These are phyloP conservation scores for Geotrichum citri-aurantii DNA, from an alignment of 1,139 yeast genomes.

Conservation along the genomic window DNA sequence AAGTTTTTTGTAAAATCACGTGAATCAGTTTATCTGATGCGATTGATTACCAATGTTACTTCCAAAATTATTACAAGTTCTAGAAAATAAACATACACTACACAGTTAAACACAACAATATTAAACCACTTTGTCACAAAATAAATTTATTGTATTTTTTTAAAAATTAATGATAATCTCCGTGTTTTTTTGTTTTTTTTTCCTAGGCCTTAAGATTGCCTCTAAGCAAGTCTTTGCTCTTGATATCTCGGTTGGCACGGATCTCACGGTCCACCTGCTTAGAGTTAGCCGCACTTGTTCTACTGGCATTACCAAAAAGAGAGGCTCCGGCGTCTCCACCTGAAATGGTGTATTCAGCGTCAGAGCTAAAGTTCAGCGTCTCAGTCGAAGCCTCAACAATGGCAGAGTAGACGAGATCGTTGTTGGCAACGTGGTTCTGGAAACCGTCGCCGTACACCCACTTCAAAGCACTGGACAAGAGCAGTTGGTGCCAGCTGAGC, in stretches of 20 bases:
- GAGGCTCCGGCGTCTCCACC: background rate
- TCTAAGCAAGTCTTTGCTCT: background rate
- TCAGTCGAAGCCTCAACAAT: constrained; percentile 12
- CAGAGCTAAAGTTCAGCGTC: constrained; percentile 1
- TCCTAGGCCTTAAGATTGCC: background rate
- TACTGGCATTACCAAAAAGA: background rate
- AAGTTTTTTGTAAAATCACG: background rate
- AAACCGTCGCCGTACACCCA: constrained; percentile 71
- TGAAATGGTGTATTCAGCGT: constrained; percentile 2
- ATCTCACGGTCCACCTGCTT: constrained; percentile 10
- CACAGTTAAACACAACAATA: too few species aligned
- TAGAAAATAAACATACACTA: too few species aligned
- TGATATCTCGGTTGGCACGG: constrained; percentile 8
- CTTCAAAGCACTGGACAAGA: constrained; percentile 56
- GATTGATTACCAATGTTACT: background rate
- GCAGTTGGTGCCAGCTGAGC: constrained; percentile 59
- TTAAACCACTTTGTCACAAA: too few species aligned
- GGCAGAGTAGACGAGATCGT: constrained; percentile 30
- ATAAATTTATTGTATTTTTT: too few species aligned
- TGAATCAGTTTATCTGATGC: background rate
- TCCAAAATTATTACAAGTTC: too few species aligned
- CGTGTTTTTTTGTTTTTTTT: too few species aligned
- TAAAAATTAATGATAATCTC: too few species aligned
- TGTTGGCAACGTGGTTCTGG: constrained; percentile 54
- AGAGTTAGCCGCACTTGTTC: background rate